Conservation (phyloP, 2,329 filamentous ascomycete genomes). For the Xylariaceae sp. region DNA sequence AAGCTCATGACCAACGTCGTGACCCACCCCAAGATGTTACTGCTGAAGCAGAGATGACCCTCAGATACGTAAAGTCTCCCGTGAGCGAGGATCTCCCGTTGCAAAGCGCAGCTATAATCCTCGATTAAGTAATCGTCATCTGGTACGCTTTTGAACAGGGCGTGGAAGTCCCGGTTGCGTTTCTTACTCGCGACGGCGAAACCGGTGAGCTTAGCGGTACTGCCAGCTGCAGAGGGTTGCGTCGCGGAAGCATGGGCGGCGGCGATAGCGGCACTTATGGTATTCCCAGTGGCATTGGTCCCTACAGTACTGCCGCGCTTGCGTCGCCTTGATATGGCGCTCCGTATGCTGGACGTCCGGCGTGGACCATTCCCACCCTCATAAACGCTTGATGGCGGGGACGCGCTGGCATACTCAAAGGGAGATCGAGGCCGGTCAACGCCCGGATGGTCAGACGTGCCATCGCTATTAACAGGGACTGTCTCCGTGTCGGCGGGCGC, state of each 20-base stretch:
- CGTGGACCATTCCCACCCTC: conserved; percentile 55
- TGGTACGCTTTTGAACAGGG: conserved; percentile 89
- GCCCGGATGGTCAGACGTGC: conserved; percentile 33
- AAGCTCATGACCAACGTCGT: conserved; percentile 98
- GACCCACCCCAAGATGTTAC: conserved; percentile 97
- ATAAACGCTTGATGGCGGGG: conserved; percentile 61
- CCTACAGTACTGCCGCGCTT: conserved; percentile 79
- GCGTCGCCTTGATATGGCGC: conserved; percentile 55
- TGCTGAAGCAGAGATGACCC: conserved; percentile 96
- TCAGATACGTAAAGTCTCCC: conserved; percentile 94
- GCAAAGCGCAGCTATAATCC: conserved; percentile 94
- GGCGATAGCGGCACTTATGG: conserved; percentile 66
- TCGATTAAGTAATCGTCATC: conserved; percentile 98
- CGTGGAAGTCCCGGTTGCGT: conserved; percentile 91
- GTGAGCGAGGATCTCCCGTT: conserved; percentile 91
- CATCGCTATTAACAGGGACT: conserved; percentile 30
- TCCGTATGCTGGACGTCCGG: conserved; percentile 62
- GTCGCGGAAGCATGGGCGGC: conserved; percentile 66
- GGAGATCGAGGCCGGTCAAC: conserved; percentile 43
- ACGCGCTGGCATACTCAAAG: conserved; percentile 45
- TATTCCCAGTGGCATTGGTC: conserved; percentile 52
- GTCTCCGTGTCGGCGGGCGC: conserved; percentile 45
- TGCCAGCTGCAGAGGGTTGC: conserved; percentile 51
- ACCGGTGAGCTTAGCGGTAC: conserved; percentile 75
- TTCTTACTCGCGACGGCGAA: conserved; percentile 96